phyloP scores from a whole-genome alignment of 2,329 filamentous ascomycete species.

The Alternaria alternata region DNA sequence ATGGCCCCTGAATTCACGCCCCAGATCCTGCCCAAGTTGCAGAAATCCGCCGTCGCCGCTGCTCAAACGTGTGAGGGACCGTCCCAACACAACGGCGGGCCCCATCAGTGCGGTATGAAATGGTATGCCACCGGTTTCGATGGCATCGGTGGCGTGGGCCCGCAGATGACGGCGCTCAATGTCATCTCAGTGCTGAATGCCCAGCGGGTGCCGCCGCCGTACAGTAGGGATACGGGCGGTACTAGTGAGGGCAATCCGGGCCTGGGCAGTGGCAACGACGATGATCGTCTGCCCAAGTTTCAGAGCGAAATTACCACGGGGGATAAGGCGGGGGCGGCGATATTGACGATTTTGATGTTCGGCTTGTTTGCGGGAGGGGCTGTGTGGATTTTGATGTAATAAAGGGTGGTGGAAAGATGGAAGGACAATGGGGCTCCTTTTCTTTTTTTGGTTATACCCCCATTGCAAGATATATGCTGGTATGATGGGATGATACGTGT shows the following conservation, averaged over 20 bases:
- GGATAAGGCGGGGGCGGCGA: conserved; percentile 54
- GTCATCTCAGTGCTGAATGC: conserved; percentile 59
- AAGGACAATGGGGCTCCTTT: background rate
- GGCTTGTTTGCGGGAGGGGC: conserved; percentile 3
- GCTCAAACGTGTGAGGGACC: conserved; percentile 62
- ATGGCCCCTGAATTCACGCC: conserved; percentile 65
- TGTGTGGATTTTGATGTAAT: conserved; percentile 10
- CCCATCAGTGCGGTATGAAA: conserved; percentile 52
- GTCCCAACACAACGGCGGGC: conserved; percentile 47
- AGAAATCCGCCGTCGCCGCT: conserved; percentile 62
- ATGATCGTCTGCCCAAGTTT: conserved; percentile 28
- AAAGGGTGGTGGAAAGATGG: too few relatives aligned
- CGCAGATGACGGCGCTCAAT: conserved; percentile 66
- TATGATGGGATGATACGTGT: background rate
- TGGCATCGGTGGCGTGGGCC: conserved; percentile 60
- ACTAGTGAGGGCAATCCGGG: conserved; percentile 57
- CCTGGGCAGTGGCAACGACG: conserved; percentile 45
- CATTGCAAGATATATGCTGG: background rate
- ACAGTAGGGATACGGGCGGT: conserved; percentile 61
- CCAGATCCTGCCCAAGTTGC: conserved; percentile 61
- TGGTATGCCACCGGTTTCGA: conserved; percentile 56
- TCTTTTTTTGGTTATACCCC: conserved; percentile 4
- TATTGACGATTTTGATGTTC: conserved; percentile 51
- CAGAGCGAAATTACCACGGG: conserved; percentile 41
- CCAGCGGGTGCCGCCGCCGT: conserved; percentile 49